Base-by-base conservation (phyloP, 1,139 yeast species). In the Zygosaccharomyces sapae region DNA sequence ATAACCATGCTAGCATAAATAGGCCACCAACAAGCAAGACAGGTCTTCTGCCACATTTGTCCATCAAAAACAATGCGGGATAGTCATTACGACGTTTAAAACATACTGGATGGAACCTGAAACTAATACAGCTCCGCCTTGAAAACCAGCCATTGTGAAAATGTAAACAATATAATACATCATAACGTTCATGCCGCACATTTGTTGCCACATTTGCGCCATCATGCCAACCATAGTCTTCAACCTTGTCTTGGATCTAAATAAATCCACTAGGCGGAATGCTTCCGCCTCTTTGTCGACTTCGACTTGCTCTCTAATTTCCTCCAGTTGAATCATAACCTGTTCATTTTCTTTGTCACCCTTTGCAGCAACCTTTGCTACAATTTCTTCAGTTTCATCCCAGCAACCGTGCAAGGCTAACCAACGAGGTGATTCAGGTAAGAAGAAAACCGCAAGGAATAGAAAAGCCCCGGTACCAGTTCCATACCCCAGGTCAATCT, bases 151-250 rank as follows among this genome's bases (percentile, higher is more conserved):
- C 80, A 76, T 76, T 53, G 75, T 67, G 67, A 80, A 79, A 63
- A 79, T 70, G 50, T 76, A 77, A 27, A 79, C 81, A 51, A 79
- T 75, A 57, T 78, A 79, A 69, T 79, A 79, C 79, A 79, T 79
- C 76, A 79, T 76, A 55, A 78, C 82, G 58, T 80, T 79, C 76
- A 78, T 76, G 65, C 88, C 88, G 39, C 85, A 78, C 59, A 82
- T 69, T 66, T 82, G 87, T 67, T 81, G 86, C 83, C 84, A 82
- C 59, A 80, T 73, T 68, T 82, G 87, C 45, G 84, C 80, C 53
- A 70, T 75, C 36, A 79, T 59, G 52, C 81, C 86, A 45, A 76
- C 74, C 53, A 70, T 53, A 50, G 83, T 78, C 67, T 84, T 73
- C 52, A 65, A 68, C 49, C 74, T 54, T 52, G 77, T 76, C 54